These are phyloP conservation scores for Albugo candida DNA, from an alignment of 352 stramenopile species.

Conservation along the genomic window DNA sequence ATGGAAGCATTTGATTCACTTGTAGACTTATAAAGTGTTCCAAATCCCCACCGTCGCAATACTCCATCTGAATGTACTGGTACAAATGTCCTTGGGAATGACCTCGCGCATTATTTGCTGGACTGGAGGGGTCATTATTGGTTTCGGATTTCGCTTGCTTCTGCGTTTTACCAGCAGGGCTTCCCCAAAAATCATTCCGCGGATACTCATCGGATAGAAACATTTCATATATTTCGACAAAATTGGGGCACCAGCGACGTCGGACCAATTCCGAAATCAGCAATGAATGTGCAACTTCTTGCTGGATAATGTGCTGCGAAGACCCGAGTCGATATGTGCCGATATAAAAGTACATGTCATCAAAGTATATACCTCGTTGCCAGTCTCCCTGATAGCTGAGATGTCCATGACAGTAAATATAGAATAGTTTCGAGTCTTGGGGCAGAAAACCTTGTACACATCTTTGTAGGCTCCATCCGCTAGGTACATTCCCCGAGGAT, in stretches of 20 bases:
- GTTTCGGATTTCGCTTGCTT: slow-evolving; percentile 22
- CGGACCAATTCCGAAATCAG: slow-evolving; percentile 81
- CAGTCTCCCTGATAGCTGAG: slow-evolving; percentile 56
- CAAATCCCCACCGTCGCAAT: slow-evolving; percentile 90
- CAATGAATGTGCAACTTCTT: slow-evolving; percentile 89
- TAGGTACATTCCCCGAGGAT: slow-evolving; percentile 56
- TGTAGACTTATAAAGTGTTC: slow-evolving; percentile 88
- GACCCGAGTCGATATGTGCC: slow-evolving; percentile 1
- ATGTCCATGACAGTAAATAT: slow-evolving; percentile 82
- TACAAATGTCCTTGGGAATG: slow-evolving; percentile 21
- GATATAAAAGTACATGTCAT: too few species aligned
- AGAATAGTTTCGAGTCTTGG: slow-evolving; percentile 42
- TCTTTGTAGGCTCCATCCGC: slow-evolving; percentile 75
- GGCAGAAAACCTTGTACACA: slow-evolving; percentile 73
- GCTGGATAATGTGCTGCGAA: slow-evolving; percentile 55
- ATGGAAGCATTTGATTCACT: slow-evolving; percentile 37
- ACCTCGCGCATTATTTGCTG: background rate
- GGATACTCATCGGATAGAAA: slow-evolving; percentile 73
- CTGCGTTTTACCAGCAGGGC: slow-evolving; percentile 33
- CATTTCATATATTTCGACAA: slow-evolving; percentile 82
- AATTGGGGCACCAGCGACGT: slow-evolving; percentile 84
- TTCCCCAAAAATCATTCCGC: slow-evolving; percentile 32
- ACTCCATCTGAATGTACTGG: slow-evolving; percentile 98
- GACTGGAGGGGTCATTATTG: slow-evolving; percentile 3
- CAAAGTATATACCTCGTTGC: slow-evolving; percentile 79